Base-by-base conservation (phyloP, 2,329 filamentous ascomycete species). In the Penicillium fuscoglaucum region DNA sequence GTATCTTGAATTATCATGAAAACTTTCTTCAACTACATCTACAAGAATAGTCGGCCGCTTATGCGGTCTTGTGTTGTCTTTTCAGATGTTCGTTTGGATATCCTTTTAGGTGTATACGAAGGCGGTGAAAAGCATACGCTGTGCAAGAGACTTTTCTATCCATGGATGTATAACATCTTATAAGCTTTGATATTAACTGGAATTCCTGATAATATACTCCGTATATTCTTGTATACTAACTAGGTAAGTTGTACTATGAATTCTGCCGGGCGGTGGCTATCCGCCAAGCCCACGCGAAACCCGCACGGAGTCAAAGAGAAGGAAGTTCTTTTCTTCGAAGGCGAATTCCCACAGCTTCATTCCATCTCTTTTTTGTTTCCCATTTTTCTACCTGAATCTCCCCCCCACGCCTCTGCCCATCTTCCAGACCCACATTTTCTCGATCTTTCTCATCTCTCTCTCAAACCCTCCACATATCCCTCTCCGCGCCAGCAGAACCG, bases 261-360 rank as follows among this genome's bases (percentile, higher is more conserved):
- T 68, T 68, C 61, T 68, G 66, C 66, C 66, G 52, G 61, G 65
- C 65, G 65, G 65, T 67, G 46, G 58, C 9, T 5, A 21, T 3
- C 24, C 52, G 65, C 64, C 65, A 65, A 66, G 65, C 52, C 59
- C 61, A 65, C 63, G 49, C 60, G 61, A 66, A 67, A 66, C 64
- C 64, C 66, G 66, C 65, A 66, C 63, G 61, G 63, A 65, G 61
- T 65, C 64, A 53, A 46, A 60, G 51, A 53, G 55, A 65, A 52
- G 59, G 57, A 63, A 66, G 66, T 63, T 64, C 66, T 68, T 68
- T 68, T 66, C 63, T 62, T 60, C 64, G 55, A 65, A 64, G 64
- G 64, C 64, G 63, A 66, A 66, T 66, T 68, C 60, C 60, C 55
- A 59, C 50, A 65, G 52, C 62, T 66, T 57, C 66, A 49, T 66